phyloP scores from a whole-genome alignment of 1,284 basidiomycete genomes.

The Paramarasmius palmivorus region DNA sequence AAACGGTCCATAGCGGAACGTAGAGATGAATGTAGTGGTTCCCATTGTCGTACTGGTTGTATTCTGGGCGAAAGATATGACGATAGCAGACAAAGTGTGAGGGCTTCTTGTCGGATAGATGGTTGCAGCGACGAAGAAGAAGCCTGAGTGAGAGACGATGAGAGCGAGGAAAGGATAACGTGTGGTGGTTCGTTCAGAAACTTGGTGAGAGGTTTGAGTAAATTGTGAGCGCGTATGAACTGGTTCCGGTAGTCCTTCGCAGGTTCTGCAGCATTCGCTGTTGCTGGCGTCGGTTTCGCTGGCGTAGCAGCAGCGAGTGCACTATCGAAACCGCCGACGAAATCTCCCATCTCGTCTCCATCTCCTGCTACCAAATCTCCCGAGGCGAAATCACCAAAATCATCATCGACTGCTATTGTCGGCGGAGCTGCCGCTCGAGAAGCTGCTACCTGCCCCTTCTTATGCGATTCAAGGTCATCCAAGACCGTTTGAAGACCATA shows the following conservation, averaged over 20 bases:
- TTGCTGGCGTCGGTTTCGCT: conserved; percentile 19
- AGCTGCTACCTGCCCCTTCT: conserved; percentile 36
- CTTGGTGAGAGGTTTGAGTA: conserved; percentile 61
- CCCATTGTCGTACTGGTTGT: conserved; percentile 71
- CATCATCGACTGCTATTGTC: conserved; percentile 70
- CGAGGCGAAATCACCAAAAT: conserved; percentile 87
- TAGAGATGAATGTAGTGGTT: conserved; percentile 62
- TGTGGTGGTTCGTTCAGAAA: conserved; percentile 57
- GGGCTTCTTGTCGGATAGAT: conserved; percentile 53
- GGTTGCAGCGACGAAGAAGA: conserved; percentile 28
- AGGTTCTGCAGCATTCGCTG: conserved; percentile 23
- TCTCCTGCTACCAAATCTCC: conserved; percentile 38
- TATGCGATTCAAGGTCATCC: conserved; percentile 57
- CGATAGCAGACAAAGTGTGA: conserved; percentile 67
- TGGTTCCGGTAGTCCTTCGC: conserved; percentile 35
- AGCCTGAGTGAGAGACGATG: conserved; percentile 33
- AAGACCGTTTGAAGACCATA: conserved; percentile 50
- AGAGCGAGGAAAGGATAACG: conserved; percentile 55
- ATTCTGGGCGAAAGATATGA: conserved; percentile 69
- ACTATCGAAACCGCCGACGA: conserved; percentile 45
- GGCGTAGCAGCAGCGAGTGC: conserved; percentile 20
- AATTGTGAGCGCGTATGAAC: conserved; percentile 65
- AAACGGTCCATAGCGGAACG: conserved; percentile 84
- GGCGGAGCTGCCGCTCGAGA: conserved; percentile 48
- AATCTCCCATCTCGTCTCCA: conserved; percentile 56